A percentile compares a stretch with the other conserved stretches of the same genome.
phyloP scores from a whole-genome alignment of 2,329 filamentous ascomycete species.

The Capronia coronata region DNA sequence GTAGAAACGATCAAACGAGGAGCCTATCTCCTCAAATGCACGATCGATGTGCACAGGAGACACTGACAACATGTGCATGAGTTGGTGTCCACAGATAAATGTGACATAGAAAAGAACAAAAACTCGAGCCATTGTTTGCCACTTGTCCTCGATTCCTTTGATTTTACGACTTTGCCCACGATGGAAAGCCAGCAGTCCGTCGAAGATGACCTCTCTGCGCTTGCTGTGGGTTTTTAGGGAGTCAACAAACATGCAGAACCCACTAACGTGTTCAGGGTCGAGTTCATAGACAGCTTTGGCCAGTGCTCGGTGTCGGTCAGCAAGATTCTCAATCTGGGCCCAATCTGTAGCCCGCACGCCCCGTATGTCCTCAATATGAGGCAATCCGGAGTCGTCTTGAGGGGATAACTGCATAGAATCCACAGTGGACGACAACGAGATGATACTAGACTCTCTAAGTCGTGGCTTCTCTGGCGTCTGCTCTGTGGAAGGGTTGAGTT shows the following conservation, averaged over 20 bases:
- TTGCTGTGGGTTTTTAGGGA: neutral
- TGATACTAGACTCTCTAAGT: neutral
- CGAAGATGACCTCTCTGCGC: conserved; percentile 5
- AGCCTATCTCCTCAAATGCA: conserved; percentile 12
- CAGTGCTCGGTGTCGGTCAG: conserved; percentile 36
- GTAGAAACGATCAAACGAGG: conserved; percentile 11
- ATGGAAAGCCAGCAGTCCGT: conserved; percentile 6
- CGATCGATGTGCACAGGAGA: conserved; percentile 2
- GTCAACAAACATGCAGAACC: conserved; percentile 4
- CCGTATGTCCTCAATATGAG: conserved; percentile 26
- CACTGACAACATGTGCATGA: neutral
- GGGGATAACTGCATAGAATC: neutral
- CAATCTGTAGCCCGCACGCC: conserved; percentile 34
- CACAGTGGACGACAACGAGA: neutral
- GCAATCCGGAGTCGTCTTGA: conserved; percentile 11
- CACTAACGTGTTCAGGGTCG: neutral
- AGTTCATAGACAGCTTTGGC: conserved; percentile 27
- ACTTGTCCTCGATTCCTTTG: neutral
- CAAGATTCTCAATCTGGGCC: conserved; percentile 33
- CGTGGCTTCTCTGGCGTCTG: conserved; percentile 1
- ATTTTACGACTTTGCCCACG: neutral
- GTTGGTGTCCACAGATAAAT: conserved; percentile 13
- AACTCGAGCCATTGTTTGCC: neutral
- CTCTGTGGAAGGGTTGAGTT: conserved; percentile 31
- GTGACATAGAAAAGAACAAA: conserved; percentile 16